Base-by-base conservation (phyloP, 2,329 filamentous ascomycete species). In the Nothophoma quercina region DNA sequence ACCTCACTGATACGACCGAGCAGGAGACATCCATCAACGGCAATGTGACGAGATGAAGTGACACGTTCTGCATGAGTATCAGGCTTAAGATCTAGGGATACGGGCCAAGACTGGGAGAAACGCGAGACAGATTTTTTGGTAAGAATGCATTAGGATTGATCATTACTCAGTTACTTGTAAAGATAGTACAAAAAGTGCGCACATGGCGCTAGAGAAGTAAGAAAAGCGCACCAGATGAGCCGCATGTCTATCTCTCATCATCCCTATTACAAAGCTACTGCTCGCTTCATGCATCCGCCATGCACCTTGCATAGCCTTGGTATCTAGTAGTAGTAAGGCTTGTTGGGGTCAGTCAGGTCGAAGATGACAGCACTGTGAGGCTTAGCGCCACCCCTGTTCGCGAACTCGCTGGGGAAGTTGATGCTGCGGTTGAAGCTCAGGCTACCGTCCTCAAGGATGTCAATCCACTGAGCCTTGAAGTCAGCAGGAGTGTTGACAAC, bases 381-480 rank as follows among this genome's bases (percentile, higher is more conserved):
- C 64, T 80, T 81, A 3, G 79, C 84, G 21, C 84, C 84, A 40
- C 84, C 83, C 30, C 83, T 76, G 57, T 78, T 79, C 6, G 78
- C 75, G 56, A 85, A 87, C 52, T 81, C 78, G 39, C 68, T 67
- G 55, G 74, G 73, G 64, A 87, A 86, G 63, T 87, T 79, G 61
- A 86, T 85, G 26, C 76, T 79, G 16, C 83, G 78, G 75, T 86
- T 86, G 75, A 86, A 87, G 68, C 67, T 75, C 45, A 87, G 68
- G n/a, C 75, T 75, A 3, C 84, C 84, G 54, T 86, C 76, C 2
- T 77, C 67, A 8, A 78, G 70, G 51, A 87, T 79, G 51, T 87
- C 84, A 59, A 87, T 83, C 75, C 85, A 87, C 58, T 83, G 60
- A 0, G 78, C 84, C 76, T 85, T 86, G 78, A 80, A 87, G 65